phyloP scores from a whole-genome alignment of 176 grass and related monocot species.

The Guadua angustifolia region DNA sequence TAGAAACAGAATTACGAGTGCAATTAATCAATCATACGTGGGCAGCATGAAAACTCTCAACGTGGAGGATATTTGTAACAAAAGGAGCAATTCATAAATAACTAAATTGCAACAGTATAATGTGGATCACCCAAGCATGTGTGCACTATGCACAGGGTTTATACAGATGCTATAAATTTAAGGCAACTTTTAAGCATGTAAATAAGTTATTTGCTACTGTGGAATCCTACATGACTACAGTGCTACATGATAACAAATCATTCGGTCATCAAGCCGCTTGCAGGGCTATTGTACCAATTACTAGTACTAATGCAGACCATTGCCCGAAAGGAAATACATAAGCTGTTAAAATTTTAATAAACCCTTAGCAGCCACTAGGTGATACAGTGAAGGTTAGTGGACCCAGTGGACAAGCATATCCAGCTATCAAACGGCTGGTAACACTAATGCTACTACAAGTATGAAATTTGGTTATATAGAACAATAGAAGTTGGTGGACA shows the following conservation, averaged over 20 bases:
- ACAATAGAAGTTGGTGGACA: conserved; percentile 2
- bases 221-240: background rate
- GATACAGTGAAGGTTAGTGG: conserved; percentile 5
- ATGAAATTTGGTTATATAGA: conserved; percentile 7
- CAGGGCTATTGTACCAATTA: background rate
- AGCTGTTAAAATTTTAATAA: background rate
- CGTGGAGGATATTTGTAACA: background rate
- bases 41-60: background rate
- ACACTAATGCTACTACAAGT: background rate
- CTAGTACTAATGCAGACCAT: background rate
- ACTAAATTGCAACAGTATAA: conserved; percentile 22
- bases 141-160: background rate
- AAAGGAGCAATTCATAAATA: conserved; percentile 3
- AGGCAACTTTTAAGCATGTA: background rate
- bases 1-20: background rate
- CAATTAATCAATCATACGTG: background rate
- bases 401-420: background rate
- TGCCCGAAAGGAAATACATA: background rate
- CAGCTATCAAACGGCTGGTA: background rate
- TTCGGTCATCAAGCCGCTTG: background rate
- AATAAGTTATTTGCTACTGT: background rate
- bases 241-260: background rate
- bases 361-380: background rate
- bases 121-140: background rate
- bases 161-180: background rate